A percentile compares a stretch with the other conserved stretches of the same genome.
These are phyloP conservation scores for Trichoderma endophyticum DNA, from an alignment of 2,329 filamentous ascomycete genomes.

Conservation along the genomic window DNA sequence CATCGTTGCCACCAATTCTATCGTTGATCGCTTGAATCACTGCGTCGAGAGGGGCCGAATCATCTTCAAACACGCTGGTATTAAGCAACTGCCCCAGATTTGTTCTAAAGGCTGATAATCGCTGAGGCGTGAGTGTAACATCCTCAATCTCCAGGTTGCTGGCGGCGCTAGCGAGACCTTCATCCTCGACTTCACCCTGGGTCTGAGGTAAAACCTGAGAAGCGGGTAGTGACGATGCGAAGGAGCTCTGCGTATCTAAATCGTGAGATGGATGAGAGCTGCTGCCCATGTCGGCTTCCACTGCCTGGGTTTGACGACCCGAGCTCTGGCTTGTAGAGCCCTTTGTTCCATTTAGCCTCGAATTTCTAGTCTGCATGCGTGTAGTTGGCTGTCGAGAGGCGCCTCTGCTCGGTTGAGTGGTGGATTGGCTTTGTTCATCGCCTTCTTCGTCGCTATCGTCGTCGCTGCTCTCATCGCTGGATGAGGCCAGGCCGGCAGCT, in stretches of 20 bases:
- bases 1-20: conserved; percentile 52
- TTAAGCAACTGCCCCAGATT: conserved; percentile 81
- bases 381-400: conserved; percentile 31
- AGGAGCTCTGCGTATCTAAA: conserved; percentile 54
- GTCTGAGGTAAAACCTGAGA: conserved; percentile 61
- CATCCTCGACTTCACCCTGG: conserved; percentile 42
- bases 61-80: conserved; percentile 80
- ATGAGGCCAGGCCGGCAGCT: conserved; percentile 50
- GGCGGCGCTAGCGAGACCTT: conserved; percentile 42
- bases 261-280: conserved; percentile 39
- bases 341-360: conserved; percentile 31
- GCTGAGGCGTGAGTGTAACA: conserved; percentile 54
- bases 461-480: conserved; percentile 57
- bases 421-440: conserved; percentile 57
- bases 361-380: conserved; percentile 19
- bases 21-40: conserved; percentile 78
- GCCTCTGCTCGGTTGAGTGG: conserved; percentile 46
- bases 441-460: conserved; percentile 54
- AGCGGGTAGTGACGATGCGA: conserved; percentile 75
- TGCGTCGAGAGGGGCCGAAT: conserved; percentile 71
- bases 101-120: conserved; percentile 72
- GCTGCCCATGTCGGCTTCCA: conserved; percentile 31
- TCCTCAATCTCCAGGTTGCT: conserved; percentile 43
- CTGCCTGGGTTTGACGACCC: conserved; percentile 33
- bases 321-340: neutral